Conservation (phyloP, 352 stramenopile species). For the Blastocystis sp. region DNA sequence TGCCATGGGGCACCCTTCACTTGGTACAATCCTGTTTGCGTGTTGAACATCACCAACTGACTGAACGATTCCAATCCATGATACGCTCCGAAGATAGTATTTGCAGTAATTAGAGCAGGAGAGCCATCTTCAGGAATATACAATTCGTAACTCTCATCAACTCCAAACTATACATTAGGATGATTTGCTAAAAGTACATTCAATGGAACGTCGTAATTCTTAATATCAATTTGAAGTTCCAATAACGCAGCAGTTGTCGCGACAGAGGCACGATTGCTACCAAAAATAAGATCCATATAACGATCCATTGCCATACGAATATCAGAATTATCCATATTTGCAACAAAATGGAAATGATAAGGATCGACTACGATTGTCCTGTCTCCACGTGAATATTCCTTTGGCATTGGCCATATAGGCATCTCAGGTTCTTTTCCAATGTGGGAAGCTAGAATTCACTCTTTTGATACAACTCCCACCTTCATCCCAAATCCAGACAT, state of each 20-base stretch:
- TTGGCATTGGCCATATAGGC: constrained; percentile 60
- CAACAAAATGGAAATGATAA: constrained; percentile 44
- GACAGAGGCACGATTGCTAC: neutral
- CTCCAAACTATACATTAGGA: constrained; percentile 56
- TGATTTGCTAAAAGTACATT: neutral
- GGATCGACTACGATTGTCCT: neutral
- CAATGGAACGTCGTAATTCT: constrained; percentile 27
- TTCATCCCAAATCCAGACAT: constrained; percentile 36
- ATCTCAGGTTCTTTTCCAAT: constrained; percentile 57
- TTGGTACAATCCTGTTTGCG: constrained; percentile 58
- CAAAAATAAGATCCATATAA: constrained; percentile 55
- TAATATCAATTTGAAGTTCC: neutral
- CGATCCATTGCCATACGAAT: constrained; percentile 37
- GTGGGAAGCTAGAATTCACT: constrained; percentile 9
- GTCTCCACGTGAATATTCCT: constrained; percentile 17
- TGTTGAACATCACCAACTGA: constrained; percentile 69
- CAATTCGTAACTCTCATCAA: constrained; percentile 66
- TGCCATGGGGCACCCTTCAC: constrained; percentile 51
- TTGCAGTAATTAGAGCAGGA: constrained; percentile 62
- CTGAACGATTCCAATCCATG: constrained; percentile 69
- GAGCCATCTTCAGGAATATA: constrained; percentile 29
- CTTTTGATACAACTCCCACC: neutral
- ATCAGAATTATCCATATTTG: constrained; percentile 25
- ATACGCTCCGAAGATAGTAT: constrained; percentile 69
- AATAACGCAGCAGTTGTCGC: neutral